Evolutionary conservation across 73 alveolate genomes (phyloP), one percentile per base, ranked within the genome.

Genomic region (Paramecium sexaurelia): DNA sequence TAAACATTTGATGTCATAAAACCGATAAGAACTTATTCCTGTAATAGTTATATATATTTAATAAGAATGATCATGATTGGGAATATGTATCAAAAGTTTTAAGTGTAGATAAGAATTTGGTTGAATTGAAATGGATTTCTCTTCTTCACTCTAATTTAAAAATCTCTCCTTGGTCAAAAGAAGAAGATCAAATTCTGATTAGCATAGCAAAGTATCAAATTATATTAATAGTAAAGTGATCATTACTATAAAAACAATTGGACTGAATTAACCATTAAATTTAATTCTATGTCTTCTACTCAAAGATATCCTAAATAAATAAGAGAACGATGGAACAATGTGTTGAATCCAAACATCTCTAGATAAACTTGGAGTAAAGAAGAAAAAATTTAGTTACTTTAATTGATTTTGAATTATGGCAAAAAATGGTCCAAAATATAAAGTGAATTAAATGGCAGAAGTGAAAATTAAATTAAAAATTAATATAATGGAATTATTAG

Each of bases 401-500:
- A 9, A 40, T 24, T 78, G 45, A 40, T 78, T 78, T 45, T 29
- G 29, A 20, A 41, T 8, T 39, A 40, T 39, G 90, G 90, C 55
- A 78, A 78, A 78, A 78, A 78, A 43, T 78, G 90, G 90, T 78
- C 90, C 5, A 78, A 78, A 78, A 78, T 78, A 19, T 45, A 78
- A 22, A 2, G 24, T 39, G 43, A 41, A 6, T 41, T 78, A 45
- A 32, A 17, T 22, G 90, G 90, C 3, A 37, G 90, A 43, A 40
- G 75, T 41, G 90, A 78, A 78, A 78, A 78, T 45, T 78, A 78
- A 24, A 78, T 78, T 9, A 78, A 78, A 78, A 78, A 78, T n/a
- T 33, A 78, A 43, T 78, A 78, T 22, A 78, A 78, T 78, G 90
- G 75, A 7, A 78, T 78, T 10, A 41, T 78, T 7, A 78, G 90